Evolutionary conservation across 75 land plant genomes (phyloP).

Genomic region (Pinus taeda): DNA sequence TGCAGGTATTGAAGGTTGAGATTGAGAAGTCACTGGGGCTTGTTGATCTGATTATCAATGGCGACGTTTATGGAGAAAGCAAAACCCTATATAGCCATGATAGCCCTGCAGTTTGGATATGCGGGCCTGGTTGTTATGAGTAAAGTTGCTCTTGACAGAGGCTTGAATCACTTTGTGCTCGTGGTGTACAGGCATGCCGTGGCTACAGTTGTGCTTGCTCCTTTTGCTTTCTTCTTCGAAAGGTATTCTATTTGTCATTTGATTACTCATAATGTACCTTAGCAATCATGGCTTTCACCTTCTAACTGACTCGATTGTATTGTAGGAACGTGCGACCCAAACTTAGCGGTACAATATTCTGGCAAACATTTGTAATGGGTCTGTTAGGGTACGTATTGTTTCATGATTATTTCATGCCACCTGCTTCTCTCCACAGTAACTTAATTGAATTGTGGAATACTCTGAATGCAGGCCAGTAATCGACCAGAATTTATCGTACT

Average conservation of each 20-base stretch:
- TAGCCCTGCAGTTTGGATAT: constrained; percentile 28
- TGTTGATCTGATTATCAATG: not conserved
- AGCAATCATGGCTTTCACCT: too few relatives aligned
- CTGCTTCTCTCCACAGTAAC: too few relatives aligned
- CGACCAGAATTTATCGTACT: constrained; percentile 17
- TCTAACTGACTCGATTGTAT: not conserved
- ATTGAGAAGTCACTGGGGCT: too few relatives aligned
- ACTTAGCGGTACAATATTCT: not conserved
- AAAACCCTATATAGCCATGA: constrained; percentile 34
- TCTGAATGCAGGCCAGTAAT: too few relatives aligned
- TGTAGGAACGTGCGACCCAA: constrained; percentile 6
- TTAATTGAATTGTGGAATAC: too few relatives aligned
- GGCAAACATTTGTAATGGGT: not conserved
- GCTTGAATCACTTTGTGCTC: constrained; percentile 51
- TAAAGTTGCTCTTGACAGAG: constrained; percentile 33
- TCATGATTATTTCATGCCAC: not conserved
- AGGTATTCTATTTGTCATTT: constrained; percentile 20
- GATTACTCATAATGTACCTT: too few relatives aligned
- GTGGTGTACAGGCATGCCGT: constrained; percentile 52
- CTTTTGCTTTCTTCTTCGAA: constrained; percentile 52
- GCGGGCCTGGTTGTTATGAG: constrained; percentile 45
- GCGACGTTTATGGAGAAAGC: not conserved
- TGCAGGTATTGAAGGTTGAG: too few relatives aligned
- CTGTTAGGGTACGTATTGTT: not conserved
- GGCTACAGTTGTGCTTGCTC: constrained; percentile 47